Percentiles rank a stretch among this genome's conserved stretches.
phyloP scores from a whole-genome alignment of 768 basidiomycete species.

The Chalciporus sphaerocephalus region DNA sequence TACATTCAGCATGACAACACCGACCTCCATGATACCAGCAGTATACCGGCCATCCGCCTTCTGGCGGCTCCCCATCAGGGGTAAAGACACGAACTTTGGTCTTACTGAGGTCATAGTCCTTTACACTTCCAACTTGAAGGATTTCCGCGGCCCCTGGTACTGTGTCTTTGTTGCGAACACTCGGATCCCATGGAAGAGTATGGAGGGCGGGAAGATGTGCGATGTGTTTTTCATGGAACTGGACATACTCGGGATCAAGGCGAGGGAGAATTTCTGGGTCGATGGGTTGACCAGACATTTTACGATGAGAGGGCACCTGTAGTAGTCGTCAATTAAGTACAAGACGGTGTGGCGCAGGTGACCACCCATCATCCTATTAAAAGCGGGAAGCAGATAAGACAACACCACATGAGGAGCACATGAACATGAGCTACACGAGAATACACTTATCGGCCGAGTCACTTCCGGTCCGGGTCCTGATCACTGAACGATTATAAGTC shows the following conservation, averaged over 20 bases:
- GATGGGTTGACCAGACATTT: slow-evolving; percentile 43
- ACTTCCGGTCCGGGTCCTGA: neutral
- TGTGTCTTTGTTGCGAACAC: slow-evolving; percentile 46
- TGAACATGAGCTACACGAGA: neutral
- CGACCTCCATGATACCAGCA: slow-evolving; percentile 73
- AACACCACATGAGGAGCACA: neutral
- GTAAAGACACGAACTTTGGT: slow-evolving; percentile 61
- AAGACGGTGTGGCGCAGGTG: neutral
- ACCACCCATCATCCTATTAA: too few relatives aligned
- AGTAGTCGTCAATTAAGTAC: slow-evolving; percentile 8
- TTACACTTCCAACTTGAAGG: slow-evolving; percentile 49
- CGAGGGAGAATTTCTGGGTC: slow-evolving; percentile 54
- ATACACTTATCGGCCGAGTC: neutral
- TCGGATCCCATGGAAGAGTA: slow-evolving; percentile 58
- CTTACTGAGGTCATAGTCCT: slow-evolving; percentile 50
- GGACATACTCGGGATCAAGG: slow-evolving; percentile 64
- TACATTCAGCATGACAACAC: slow-evolving; percentile 7
- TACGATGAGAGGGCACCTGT: neutral
- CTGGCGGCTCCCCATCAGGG: slow-evolving; percentile 46
- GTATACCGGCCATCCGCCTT: slow-evolving; percentile 64
- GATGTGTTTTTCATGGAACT: slow-evolving; percentile 53
- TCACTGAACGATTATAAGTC: slow-evolving; percentile 3
- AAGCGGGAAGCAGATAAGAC: neutral
- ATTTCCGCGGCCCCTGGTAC: slow-evolving; percentile 57
- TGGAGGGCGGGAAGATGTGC: slow-evolving; percentile 47